Percentiles rank a stretch among this genome's conserved stretches.
phyloP scores from a whole-genome alignment of 306 rosid species.

The Sesbania bispinosa region DNA sequence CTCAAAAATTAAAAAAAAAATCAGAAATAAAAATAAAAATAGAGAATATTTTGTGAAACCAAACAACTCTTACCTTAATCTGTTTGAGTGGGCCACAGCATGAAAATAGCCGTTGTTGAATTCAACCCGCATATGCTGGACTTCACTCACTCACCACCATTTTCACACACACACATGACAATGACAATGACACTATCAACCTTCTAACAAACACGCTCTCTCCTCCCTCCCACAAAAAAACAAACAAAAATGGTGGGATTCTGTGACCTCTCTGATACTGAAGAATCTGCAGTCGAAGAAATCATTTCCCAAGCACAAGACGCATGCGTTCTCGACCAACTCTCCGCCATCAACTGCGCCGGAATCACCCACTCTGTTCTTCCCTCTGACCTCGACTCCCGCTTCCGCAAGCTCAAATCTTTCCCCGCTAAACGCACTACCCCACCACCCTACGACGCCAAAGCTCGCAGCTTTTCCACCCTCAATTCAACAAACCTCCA shows the following conservation, averaged over 20 bases:
- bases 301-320: constrained; percentile 73
- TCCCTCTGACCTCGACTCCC: constrained; percentile 70
- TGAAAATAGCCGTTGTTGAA: no score
- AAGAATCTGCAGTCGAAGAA: constrained; percentile 61
- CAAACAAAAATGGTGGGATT: constrained; percentile 57
- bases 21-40: no score
- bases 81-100: no score
- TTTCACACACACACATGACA: no score
- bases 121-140: no score
- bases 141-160: no score
- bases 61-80: no score
- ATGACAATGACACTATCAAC: no score
- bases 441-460: constrained; percentile 14
- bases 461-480: not conserved
- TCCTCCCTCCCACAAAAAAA: no score
- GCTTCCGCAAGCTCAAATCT: constrained; percentile 78
- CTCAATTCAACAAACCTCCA: not conserved
- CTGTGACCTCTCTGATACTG: constrained; percentile 49
- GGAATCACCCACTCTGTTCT: constrained; percentile 53
- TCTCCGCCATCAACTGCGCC: constrained; percentile 77
- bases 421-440: constrained; percentile 38
- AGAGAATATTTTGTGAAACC: no score
- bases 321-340: constrained; percentile 60
- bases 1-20: no score
- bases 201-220: no score